Evolutionary conservation across 2,329 filamentous ascomycete genomes (phyloP), one percentile per base, ranked within the genome.

Genomic region (Cercospora citrullina): DNA sequence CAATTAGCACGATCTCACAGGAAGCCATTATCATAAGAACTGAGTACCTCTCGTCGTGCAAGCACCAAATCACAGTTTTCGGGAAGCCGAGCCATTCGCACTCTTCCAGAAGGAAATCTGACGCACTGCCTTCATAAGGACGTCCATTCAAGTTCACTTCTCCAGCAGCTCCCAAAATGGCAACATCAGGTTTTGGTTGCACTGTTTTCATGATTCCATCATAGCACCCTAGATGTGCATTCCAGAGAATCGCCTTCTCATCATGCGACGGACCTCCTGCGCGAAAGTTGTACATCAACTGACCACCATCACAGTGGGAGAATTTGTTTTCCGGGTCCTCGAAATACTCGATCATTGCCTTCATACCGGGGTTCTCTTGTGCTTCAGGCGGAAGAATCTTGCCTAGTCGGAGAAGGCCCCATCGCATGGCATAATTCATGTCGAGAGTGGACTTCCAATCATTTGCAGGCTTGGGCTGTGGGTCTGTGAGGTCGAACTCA

Each of bases 21-120:
- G n/a, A 23, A 21, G 45, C 45, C 18, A 23, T 2, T 14, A 6
- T 48, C 5, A n/a, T 14, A 2, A 3, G 10, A 48, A 14, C 3
- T 23, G 9, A 14, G 1, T 48, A 48, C 45, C 45, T 48, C 5
- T 65, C 63, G 14, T 65, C 63, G 5, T 65, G 57, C 26, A 60
- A 36, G 31, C 57, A 60, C 57, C 31, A 60, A 18, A 60, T 60
- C 16, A 60, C 31, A 10, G 16, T 31, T 6, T 36, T 33, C 6
- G 57, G 57, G n/a, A 1, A 30, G 8, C 31, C 31, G 1, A 60
- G 57, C 57, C 31, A 60, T 21, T 60, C 30, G 4, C 26, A 60
- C 16, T 31, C 31, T 9, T 60, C 57, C 2, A 36, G 10, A 23
- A 33, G 26, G 12, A 60, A 60, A 7, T 36, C 26, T 4, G 57